These are phyloP conservation scores for Cnidoscolus chayamansa DNA, from an alignment of 441 rosid species.

Conservation along the genomic window DNA sequence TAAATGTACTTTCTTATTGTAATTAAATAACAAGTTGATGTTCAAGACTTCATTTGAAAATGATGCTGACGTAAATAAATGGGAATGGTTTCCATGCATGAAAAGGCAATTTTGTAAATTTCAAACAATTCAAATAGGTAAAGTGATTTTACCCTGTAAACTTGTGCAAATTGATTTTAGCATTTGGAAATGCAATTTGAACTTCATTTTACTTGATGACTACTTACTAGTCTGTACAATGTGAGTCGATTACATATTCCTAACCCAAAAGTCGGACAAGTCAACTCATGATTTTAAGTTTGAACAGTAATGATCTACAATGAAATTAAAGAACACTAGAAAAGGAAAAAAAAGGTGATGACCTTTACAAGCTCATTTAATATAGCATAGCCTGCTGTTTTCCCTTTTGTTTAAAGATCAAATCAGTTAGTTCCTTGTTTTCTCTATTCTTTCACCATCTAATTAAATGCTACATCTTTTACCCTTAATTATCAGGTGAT, in stretches of 20 bases:
- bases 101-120: background rate
- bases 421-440: background rate
- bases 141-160: background rate
- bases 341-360: too few relatives aligned
- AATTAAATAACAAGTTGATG: background rate
- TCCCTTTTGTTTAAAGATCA: background rate
- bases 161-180: background rate
- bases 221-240: background rate
- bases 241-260: too few relatives aligned
- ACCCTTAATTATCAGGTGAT: conserved; percentile 50
- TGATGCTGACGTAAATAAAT: background rate
- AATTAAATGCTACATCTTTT: too few relatives aligned
- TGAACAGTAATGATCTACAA: too few relatives aligned
- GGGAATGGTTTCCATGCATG: background rate
- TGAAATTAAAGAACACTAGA: too few relatives aligned
- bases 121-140: background rate
- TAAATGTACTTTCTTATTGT: background rate
- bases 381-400: background rate
- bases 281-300: too few relatives aligned
- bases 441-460: background rate
- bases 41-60: background rate
- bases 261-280: too few relatives aligned
- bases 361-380: too few relatives aligned
- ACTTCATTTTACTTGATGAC: background rate
- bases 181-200: background rate